Evolutionary conservation across 2,329 filamentous ascomycete genomes (phyloP), one percentile per base, ranked within the genome.

Genomic region (Cordyceps cicadae): DNA sequence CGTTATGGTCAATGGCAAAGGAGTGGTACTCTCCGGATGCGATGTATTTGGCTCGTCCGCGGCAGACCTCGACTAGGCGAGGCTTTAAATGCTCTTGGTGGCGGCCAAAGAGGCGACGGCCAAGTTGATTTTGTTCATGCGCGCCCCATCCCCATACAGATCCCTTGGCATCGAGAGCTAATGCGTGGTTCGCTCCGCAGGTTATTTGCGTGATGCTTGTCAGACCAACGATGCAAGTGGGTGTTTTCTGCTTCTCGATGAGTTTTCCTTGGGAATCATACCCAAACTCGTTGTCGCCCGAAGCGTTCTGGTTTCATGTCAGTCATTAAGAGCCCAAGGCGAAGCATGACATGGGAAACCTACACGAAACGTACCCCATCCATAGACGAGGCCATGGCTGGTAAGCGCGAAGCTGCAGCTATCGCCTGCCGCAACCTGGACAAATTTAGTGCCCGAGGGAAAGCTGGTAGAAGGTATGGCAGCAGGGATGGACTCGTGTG

Each of bases 331-430:
- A 19, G 17, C n/a, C 5, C 2, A 19, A 46, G 34, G 14, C 43
- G 19, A 39, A 29, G 37, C 6, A 17, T 9, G 3, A 29, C 5
- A 19, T 37, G 19, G 11, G 34, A 12, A 37, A 74, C 79, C 70
- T 76, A 84, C 81, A 66, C 85, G 76, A 75, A 92, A 92, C 6
- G 87, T 88, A 26, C 89, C 88, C 87, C 89, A 91, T 62, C 87
- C 88, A 68, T 88, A 92, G 29, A 92, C 84, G 46, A 80, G 75
- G 15, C 88, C 88, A 59, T 85, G 81, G 19, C 82, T 79, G 14
- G 88, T 90, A 32, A 92, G 77, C 1, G 82, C 87, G 70, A 91
- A 89, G 1, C 84, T 87, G 46, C 84, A 82, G 68, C 83, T 88
- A 71, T 90, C 87, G 54, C 83, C 83, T 43, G 87, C 87, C 48